These are phyloP conservation scores for Hirsutella thompsonii DNA, from an alignment of 2,329 filamentous ascomycete genomes.

Conservation along the genomic window DNA sequence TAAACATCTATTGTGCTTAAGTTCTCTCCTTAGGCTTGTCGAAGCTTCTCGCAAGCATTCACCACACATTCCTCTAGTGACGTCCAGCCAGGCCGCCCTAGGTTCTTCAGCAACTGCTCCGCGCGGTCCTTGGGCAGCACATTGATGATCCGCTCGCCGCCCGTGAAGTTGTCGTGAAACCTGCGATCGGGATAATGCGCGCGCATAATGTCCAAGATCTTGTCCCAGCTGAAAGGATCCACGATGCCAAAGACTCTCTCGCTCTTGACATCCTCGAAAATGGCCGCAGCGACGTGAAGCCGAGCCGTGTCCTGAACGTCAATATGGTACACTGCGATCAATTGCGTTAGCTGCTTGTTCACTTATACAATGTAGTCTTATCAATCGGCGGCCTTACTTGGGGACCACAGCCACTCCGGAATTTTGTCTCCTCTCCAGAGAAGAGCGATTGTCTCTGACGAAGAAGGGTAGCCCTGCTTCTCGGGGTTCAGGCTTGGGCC, in stretches of 20 bases:
- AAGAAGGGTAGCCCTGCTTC: conserved; percentile 10
- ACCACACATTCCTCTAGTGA: conserved; percentile 3
- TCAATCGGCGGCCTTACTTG: background rate
- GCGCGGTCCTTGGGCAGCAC: conserved; percentile 6
- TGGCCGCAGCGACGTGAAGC: conserved; percentile 37
- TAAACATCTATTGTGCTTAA: too few species aligned
- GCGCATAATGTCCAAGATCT: conserved; percentile 18
- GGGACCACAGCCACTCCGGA: background rate
- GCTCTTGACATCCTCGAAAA: conserved; percentile 27
- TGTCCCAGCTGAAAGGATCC: conserved; percentile 30
- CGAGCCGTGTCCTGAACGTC: conserved; percentile 34
- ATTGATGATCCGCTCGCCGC: conserved; percentile 4
- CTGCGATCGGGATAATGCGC: conserved; percentile 8
- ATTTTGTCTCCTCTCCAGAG: background rate
- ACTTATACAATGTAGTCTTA: too few species aligned
- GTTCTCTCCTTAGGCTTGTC: too few species aligned
- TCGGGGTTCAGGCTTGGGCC: conserved; percentile 10
- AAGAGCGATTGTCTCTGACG: background rate
- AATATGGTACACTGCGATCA: conserved; percentile 27
- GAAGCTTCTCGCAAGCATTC: too few species aligned
- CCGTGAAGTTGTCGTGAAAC: conserved; percentile 12
- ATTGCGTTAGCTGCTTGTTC: background rate
- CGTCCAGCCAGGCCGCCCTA: conserved; percentile 8
- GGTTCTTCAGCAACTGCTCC: conserved; percentile 7
- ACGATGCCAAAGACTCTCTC: conserved; percentile 43